Conservation (phyloP, 192 early-diverging fungal genomes). For the Podochytrium sp. region DNA sequence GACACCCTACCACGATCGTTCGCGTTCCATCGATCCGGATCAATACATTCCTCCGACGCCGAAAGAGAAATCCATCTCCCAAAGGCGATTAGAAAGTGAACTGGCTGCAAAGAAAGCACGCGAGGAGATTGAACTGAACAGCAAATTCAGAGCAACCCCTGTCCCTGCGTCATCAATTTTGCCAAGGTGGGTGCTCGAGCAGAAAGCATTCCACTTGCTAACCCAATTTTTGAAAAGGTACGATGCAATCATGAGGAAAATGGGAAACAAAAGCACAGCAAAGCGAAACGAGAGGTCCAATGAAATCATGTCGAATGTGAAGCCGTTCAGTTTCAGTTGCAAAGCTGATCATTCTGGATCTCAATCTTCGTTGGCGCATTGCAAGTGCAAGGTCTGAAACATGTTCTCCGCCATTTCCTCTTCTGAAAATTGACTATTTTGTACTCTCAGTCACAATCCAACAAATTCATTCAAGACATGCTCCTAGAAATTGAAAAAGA, state of each 20-base stretch:
- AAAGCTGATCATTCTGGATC: neutral
- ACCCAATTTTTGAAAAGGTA: too few species aligned
- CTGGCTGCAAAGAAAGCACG: neutral
- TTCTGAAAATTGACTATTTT: too few species aligned
- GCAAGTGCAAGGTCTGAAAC: slow-evolving; percentile 19
- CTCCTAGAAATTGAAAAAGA: neutral
- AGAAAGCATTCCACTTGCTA: too few species aligned
- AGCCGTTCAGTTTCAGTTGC: slow-evolving; percentile 33
- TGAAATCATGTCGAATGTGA: slow-evolving; percentile 18
- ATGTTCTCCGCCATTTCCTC: neutral
- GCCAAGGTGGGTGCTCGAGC: too few species aligned
- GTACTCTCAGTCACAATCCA: slow-evolving; percentile 14
- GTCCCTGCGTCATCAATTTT: slow-evolving; percentile 18
- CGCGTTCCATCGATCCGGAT: slow-evolving; percentile 1
- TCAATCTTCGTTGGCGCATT: neutral
- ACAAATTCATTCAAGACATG: slow-evolving; percentile 31
- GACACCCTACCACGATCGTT: slow-evolving; percentile 3
- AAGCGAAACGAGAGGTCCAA: neutral
- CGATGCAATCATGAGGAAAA: slow-evolving; percentile 32
- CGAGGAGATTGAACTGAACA: neutral
- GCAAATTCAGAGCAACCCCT: slow-evolving; percentile 9
- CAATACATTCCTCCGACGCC: neutral
- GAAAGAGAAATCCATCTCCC: slow-evolving; percentile 21
- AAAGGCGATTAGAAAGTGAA: slow-evolving; percentile 10
- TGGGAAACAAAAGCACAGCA: slow-evolving; percentile 30